Conservation (phyloP, 2,329 filamentous ascomycete genomes). For the Coniochaeta pulveracea region DNA sequence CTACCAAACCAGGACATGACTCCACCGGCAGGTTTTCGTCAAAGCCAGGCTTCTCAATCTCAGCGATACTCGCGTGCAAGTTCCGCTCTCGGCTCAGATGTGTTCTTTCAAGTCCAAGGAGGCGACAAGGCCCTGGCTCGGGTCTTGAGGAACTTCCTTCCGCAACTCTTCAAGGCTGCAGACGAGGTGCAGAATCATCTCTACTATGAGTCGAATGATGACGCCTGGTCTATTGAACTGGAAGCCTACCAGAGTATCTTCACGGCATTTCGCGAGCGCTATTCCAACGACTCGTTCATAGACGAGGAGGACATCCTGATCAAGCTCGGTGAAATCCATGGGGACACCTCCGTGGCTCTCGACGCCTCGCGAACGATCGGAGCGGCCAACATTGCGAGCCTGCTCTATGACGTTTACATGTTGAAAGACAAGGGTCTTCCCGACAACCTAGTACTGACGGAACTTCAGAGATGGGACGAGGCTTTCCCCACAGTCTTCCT, state of each 20-base stretch:
- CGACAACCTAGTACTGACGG: not conserved
- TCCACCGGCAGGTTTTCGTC: too few relatives aligned
- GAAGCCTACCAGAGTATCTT: too few relatives aligned
- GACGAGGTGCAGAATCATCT: not conserved
- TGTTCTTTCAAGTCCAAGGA: too few relatives aligned
- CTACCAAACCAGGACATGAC: too few relatives aligned
- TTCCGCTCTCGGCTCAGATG: too few relatives aligned
- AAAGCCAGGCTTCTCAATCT: too few relatives aligned
- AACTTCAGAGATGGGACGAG: not conserved
- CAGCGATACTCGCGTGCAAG: too few relatives aligned
- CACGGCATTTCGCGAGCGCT: too few relatives aligned
- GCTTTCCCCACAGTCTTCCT: conserved; percentile 3
- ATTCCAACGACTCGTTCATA: conserved; percentile 1
- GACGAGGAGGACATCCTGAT: not conserved
- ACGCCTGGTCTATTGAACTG: too few relatives aligned
- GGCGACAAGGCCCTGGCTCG: too few relatives aligned
- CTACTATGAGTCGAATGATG: not conserved
- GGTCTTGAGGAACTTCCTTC: not conserved
- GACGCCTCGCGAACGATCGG: not conserved
- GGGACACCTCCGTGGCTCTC: not conserved
- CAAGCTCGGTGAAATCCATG: not conserved
- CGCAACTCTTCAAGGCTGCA: not conserved
- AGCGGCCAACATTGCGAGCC: not conserved
- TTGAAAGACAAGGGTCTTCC: not conserved
- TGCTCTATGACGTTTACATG: not conserved